Percentiles rank a stretch among this genome's conserved stretches.
Conservation (phyloP, 116 monocot species). For the Cymodocea nodosa region DNA sequence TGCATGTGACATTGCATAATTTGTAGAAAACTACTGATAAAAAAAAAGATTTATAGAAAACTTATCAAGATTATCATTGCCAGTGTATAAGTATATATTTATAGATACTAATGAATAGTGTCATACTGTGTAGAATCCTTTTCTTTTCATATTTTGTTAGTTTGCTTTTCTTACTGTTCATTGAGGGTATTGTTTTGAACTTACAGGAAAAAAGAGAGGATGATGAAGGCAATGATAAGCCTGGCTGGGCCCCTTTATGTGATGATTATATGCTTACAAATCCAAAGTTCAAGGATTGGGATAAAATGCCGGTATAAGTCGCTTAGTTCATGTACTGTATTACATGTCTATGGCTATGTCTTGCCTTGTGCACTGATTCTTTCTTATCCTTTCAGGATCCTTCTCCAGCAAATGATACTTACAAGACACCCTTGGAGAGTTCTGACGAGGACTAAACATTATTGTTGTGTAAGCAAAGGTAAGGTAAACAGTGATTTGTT, state of each 20-base stretch:
- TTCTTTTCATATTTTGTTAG: too few species aligned
- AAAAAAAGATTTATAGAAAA: too few species aligned
- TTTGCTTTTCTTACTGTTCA: too few species aligned
- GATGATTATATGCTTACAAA: conserved; percentile 67
- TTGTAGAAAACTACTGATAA: too few species aligned
- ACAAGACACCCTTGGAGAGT: conserved; percentile 4
- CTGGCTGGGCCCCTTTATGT: conserved; percentile 72
- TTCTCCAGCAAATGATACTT: conserved; percentile 2
- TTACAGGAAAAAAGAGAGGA: background rate
- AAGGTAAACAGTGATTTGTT: too few species aligned
- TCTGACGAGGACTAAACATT: conserved; percentile 21
- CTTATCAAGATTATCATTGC: too few species aligned
- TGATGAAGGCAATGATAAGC: conserved; percentile 26
- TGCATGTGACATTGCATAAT: too few species aligned
- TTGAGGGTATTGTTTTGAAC: background rate
- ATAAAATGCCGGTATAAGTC: conserved; percentile 49
- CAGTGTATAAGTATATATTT: too few species aligned
- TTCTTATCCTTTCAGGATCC: conserved; percentile 11
- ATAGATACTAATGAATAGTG: too few species aligned
- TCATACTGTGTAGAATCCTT: too few species aligned
- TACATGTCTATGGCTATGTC: background rate
- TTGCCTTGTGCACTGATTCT: background rate
- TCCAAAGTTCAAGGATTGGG: conserved; percentile 89
- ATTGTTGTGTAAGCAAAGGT: too few species aligned
- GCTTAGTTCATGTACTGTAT: background rate